Evolutionary conservation across 805 yeast species (phyloP).

Genomic region (Cyberlindnera euphorbiae): DNA sequence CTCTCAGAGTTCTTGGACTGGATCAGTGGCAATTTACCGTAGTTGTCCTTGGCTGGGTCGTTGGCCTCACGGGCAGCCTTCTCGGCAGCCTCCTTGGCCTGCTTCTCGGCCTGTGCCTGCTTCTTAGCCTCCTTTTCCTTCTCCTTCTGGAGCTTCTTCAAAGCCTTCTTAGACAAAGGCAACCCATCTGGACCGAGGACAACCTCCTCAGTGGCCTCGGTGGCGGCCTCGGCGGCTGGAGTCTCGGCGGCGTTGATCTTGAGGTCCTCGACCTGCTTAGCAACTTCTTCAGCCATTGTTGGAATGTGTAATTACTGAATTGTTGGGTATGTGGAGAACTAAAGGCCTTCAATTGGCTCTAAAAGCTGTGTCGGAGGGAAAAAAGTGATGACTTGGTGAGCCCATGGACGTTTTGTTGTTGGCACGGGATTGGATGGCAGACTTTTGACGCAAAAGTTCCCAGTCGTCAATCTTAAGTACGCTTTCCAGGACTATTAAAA

Average conservation of each 20-base stretch:
- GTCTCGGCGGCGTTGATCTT: constrained; percentile 31
- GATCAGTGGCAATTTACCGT: constrained; percentile 85
- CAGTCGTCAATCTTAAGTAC: too few species aligned
- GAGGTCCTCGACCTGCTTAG: constrained; percentile 12
- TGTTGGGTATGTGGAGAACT: too few species aligned
- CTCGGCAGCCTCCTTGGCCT: constrained; percentile 76
- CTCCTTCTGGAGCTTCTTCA: constrained; percentile 91
- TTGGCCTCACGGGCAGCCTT: constrained; percentile 63
- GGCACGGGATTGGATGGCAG: too few species aligned
- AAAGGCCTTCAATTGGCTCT: too few species aligned
- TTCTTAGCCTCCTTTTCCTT: constrained; percentile 89
- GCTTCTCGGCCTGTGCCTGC: constrained; percentile 85
- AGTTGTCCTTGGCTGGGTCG: constrained; percentile 82
- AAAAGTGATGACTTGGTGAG: too few species aligned
- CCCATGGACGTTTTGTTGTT: too few species aligned
- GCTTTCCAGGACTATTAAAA: too few species aligned
- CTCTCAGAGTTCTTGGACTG: constrained; percentile 56
- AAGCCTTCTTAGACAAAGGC: constrained; percentile 88
- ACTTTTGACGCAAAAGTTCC: too few species aligned
- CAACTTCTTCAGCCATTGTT: constrained; percentile 16
- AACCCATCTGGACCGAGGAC: constrained; percentile 64
- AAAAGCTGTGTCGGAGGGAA: too few species aligned
- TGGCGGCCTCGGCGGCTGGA: constrained; percentile 73
- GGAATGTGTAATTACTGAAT: too few species aligned
- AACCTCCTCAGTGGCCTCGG: constrained; percentile 17